These are phyloP conservation scores for Russula dissimulans DNA, from an alignment of 768 basidiomycete species.

Conservation along the genomic window DNA sequence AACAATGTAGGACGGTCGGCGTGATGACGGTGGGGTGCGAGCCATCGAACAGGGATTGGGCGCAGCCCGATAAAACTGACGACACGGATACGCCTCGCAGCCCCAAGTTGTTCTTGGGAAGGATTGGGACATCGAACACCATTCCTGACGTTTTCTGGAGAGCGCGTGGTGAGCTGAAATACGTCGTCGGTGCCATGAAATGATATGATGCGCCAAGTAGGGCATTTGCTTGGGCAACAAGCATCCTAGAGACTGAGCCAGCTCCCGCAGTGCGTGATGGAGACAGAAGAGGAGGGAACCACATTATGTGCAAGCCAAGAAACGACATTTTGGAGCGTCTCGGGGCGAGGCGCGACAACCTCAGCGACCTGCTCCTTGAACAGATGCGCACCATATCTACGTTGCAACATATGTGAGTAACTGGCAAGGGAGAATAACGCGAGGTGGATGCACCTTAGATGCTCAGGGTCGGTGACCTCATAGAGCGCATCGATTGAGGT, in stretches of 20 bases:
- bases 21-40: conserved; percentile 32
- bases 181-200: conserved; percentile 47
- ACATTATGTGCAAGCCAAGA: conserved; percentile 48
- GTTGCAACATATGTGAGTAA: no score
- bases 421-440: no score
- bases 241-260: conserved; percentile 46
- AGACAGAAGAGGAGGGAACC: conserved; percentile 29
- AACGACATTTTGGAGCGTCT: conserved; percentile 41
- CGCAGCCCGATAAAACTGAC: conserved; percentile 27
- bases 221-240: conserved; percentile 47
- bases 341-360: conserved; percentile 44
- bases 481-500: conserved; percentile 11
- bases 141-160: conserved; percentile 48
- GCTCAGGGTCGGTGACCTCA: conserved; percentile 13
- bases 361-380: conserved; percentile 48
- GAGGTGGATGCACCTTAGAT: neutral
- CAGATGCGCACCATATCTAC: conserved; percentile 51
- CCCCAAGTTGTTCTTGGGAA: conserved; percentile 29
- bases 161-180: conserved; percentile 46
- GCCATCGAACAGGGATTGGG: conserved; percentile 13
- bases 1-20: conserved; percentile 26
- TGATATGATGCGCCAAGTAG: conserved; percentile 51
- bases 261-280: conserved; percentile 41
- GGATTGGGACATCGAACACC: conserved; percentile 35
- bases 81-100: neutral